Evolutionary conservation across 2,329 filamentous ascomycete genomes (phyloP).

Genomic region (Colletotrichum cordylinicola): DNA sequence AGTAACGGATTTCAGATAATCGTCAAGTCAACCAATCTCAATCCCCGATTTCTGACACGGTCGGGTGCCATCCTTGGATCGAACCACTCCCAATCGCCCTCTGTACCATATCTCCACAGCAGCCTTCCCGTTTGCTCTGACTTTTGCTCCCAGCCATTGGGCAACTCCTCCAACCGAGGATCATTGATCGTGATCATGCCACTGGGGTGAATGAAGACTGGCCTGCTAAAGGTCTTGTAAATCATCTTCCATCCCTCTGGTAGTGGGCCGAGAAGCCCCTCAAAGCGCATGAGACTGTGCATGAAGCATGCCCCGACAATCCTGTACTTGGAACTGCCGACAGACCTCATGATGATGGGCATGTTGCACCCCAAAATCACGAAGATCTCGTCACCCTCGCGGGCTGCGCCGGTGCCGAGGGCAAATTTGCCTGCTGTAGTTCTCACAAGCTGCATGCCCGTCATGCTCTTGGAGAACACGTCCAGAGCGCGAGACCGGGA

Average conservation of each 20-base stretch:
- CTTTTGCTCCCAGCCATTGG: neutral
- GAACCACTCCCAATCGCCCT: neutral
- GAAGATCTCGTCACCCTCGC: neutral
- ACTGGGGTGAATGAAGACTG: fast-evolving
- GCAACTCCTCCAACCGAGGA: neutral
- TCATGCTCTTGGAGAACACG: neutral
- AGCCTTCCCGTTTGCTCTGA: neutral
- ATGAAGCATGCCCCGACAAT: neutral
- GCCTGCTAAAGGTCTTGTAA: neutral
- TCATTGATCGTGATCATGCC: neutral
- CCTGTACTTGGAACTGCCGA: neutral
- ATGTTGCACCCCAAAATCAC: neutral
- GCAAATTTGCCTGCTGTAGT: neutral
- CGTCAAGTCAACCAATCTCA: neutral
- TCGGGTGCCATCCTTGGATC: neutral
- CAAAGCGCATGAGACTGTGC: neutral
- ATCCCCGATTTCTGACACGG: fast-evolving
- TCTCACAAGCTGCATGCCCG: neutral
- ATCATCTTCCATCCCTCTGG: neutral
- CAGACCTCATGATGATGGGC: neutral
- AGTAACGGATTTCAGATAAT: neutral
- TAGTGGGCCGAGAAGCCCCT: neutral
- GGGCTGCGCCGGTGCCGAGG: neutral
- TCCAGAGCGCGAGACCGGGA: neutral
- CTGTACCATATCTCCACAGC: neutral